Evolutionary conservation across 1,139 yeast genomes (phyloP), one percentile per base, ranked within the genome.

Genomic region (Yamadazyma aaseri): DNA sequence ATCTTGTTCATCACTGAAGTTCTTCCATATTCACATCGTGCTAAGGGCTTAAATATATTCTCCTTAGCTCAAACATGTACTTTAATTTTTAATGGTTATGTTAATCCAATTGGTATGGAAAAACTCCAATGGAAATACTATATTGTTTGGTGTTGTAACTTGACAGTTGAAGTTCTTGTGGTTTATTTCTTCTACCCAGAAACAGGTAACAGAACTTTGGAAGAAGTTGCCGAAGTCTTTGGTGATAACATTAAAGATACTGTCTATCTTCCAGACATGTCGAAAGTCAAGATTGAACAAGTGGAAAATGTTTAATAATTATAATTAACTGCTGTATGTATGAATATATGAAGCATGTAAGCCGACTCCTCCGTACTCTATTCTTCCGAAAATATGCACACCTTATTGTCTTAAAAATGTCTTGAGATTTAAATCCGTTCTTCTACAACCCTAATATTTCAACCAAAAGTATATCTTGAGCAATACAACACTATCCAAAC

Each of bases 81-180:
- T 14, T 33, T 47, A 24, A 29, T 53, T 29, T 55, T 45, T 37
- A 56, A 56, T 34, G 56, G 75, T 25, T 76, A 68, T 49, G 79
- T 75, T 34, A 76, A 75, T 48, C 75, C 81, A 9, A 65, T 77
- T 50, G 83, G 80, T 20, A 70, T 78, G 76, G 76, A 66, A 38
- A 71, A 71, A 22, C 71, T 77, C 44, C 63, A 62, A 26, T 76
- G 81, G 80, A 75, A 72, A 48, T 77, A 75, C 57, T 78, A 78
- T 53, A 74, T 76, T 44, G 79, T 77, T 8, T 76, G 52, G 53
- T 59, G 72, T 43, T 62, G 70, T 51, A 47, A 61, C 24, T 45
- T 67, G 27, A 61, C 53, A 2, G 64, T 61, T 29, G 73, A 68
- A 40, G 45, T 63, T 14, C 36, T 50, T 11, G 51, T 65, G 20